Base-by-base conservation (phyloP, 2,329 filamentous ascomycete species). In the Xylaria digitata region DNA sequence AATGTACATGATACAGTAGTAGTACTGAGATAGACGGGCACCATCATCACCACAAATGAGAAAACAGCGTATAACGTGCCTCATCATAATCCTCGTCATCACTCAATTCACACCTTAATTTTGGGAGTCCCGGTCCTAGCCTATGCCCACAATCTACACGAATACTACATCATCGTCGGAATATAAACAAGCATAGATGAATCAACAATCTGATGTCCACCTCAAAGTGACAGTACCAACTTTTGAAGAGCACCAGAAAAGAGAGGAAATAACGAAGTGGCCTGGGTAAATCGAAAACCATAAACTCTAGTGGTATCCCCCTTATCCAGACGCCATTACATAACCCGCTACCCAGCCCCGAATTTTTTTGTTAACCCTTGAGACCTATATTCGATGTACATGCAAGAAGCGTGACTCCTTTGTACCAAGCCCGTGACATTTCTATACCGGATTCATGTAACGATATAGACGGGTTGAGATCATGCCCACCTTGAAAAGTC, bases 401-500 rank as follows among this genome's bases (percentile, higher is more conserved):
- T 71, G 60, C 63, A 61, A 45, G 61, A 53, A 65, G 68, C 66
- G 63, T 72, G 59, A 70, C 64, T 65, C 52, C 68, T 53, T 54
- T 48, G 59, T 59, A 62, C 37, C 48, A 58, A 19, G 26, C 17
- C 26, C 40, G 11, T 46, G 17, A 26, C 37, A 3, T 52, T 58
- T 45, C 23, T 8, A 43, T 26, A 6, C 13, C 8, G 21, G 26
- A n/a, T 46, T 49, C 40, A 37, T 30, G 15, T 43, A 40, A 52
- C 11, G 57, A 37, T 30, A 11, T 17, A 45, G 48, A 13, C 45
- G 17, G 50, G 9, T 37, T 21, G 32, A 59, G 42, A 17, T 75
- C 69, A 83, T 49, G 80, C 80, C 84, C 84, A 86, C 70, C 80
- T 82, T 0, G 83, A 84, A 68, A 85, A 86, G 72, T 86, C 83